Percentiles rank a stretch among this genome's conserved stretches.
Evolutionary conservation across 2,329 filamentous ascomycete genomes (phyloP).

Genomic region (Cladophialophora carrionii): DNA sequence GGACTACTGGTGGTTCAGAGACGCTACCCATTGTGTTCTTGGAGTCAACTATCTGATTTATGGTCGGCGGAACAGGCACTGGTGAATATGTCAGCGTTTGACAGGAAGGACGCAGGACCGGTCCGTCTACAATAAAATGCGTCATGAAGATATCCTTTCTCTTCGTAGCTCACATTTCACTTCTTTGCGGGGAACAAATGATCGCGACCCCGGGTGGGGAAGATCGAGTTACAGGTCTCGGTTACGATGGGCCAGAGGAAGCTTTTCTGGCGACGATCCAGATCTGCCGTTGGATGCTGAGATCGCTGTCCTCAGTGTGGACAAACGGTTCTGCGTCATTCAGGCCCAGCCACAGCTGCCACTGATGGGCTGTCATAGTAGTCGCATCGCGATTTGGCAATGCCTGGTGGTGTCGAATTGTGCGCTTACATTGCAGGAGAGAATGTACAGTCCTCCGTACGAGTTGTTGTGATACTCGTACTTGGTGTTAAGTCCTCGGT

Average conservation of each 20-base stretch:
- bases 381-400: neutral
- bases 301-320: neutral
- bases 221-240: neutral
- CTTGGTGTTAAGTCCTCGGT: neutral
- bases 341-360: neutral
- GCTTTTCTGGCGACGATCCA: conserved; percentile 7
- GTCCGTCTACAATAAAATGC: neutral
- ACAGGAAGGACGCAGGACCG: neutral
- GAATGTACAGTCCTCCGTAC: neutral
- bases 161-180: neutral
- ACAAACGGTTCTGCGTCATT: neutral
- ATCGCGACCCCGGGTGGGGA: conserved; percentile 1
- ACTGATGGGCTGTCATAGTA: neutral
- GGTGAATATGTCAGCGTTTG: neutral
- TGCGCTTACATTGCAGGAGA: neutral
- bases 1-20: conserved; percentile 13
- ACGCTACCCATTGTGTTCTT: conserved; percentile 12
- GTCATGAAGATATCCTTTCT: neutral
- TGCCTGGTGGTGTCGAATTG: neutral
- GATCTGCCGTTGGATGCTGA: neutral
- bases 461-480: no score
- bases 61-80: neutral
- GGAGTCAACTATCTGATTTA: neutral
- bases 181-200: neutral
- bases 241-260: neutral